A percentile compares a stretch with the other conserved stretches of the same genome.
Conservation (phyloP, 768 basidiomycete genomes). For the Russula olivacea region DNA sequence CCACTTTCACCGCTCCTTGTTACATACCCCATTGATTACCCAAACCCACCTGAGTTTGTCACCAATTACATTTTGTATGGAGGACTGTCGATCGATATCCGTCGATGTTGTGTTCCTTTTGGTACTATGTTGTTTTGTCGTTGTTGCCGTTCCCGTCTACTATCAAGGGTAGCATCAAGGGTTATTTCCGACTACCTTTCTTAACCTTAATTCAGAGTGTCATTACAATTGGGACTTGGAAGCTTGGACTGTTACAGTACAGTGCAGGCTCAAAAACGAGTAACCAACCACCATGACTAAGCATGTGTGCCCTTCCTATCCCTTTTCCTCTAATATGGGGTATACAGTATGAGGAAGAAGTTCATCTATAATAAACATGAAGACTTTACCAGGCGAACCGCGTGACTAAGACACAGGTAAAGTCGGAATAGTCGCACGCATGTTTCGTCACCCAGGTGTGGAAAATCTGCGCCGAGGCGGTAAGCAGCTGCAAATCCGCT, state of each 20-base stretch:
- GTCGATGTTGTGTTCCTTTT: conserved; percentile 6
- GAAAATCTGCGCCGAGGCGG: conserved; percentile 32
- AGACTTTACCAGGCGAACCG: conserved; percentile 27
- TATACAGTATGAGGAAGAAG: not conserved
- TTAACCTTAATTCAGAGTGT: not conserved
- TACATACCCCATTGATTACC: not conserved
- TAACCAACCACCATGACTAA: conserved; percentile 5
- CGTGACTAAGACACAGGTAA: conserved; percentile 30
- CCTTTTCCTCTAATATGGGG: conserved; percentile 27
- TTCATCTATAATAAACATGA: not conserved
- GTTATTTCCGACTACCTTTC: not conserved
- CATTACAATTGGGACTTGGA: not conserved
- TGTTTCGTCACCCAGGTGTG: conserved; percentile 31
- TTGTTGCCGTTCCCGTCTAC: not conserved
- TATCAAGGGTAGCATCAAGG: not conserved
- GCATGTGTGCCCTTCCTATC: conserved; percentile 27
- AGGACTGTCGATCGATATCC: conserved; percentile 7
- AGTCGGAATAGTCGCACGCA: conserved; percentile 31
- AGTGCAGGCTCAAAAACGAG: not conserved
- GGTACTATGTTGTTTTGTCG: not conserved
- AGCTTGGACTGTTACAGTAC: no score
- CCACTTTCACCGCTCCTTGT: not conserved
- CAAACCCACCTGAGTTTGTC: no score
- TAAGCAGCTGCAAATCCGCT: conserved; percentile 42
- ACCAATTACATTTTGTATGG: conserved; percentile 13